Conservation (phyloP, 2,329 filamentous ascomycete species). For the Zelopaecilomyces penicillatus region DNA sequence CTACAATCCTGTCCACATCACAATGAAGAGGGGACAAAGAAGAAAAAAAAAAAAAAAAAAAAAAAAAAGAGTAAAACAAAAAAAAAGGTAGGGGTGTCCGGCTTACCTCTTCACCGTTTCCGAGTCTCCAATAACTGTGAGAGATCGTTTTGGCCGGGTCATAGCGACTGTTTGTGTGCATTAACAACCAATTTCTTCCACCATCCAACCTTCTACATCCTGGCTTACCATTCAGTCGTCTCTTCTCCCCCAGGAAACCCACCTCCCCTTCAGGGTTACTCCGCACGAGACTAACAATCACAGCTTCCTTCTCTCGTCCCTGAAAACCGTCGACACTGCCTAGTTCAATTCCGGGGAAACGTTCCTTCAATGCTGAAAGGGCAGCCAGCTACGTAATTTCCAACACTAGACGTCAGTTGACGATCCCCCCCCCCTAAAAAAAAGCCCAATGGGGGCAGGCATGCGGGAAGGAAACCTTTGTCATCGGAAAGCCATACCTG, state of each 20-base stretch:
- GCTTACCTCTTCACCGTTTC: slow-evolving; percentile 82
- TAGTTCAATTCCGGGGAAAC: slow-evolving; percentile 79
- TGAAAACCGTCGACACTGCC: slow-evolving; percentile 97
- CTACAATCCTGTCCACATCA: too few relatives aligned
- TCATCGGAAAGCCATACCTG: slow-evolving; percentile 44
- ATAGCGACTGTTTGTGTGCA: slow-evolving; percentile 75
- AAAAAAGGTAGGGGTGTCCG: neutral
- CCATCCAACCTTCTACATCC: too few relatives aligned
- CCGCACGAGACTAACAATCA: slow-evolving; percentile 86
- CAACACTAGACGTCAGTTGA: slow-evolving; percentile 4
- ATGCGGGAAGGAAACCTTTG: too few relatives aligned
- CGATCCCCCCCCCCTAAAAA: slow-evolving; percentile 1
- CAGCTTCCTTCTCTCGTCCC: slow-evolving; percentile 91
- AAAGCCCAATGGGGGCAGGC: neutral
- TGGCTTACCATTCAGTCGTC: slow-evolving; percentile 76
- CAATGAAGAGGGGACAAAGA: too few relatives aligned
- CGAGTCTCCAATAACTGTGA: slow-evolving; percentile 87
- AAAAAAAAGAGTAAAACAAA: neutral
- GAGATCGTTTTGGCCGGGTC: slow-evolving; percentile 84
- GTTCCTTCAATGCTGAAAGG: slow-evolving; percentile 71
- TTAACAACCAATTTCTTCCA: neutral
- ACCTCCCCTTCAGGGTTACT: slow-evolving; percentile 84
- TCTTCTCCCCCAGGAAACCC: slow-evolving; percentile 86
- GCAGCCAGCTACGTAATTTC: slow-evolving; percentile 54
- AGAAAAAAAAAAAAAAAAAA: neutral